Base-by-base conservation (phyloP, 1,139 yeast genomes). In the Candida sp. region DNA sequence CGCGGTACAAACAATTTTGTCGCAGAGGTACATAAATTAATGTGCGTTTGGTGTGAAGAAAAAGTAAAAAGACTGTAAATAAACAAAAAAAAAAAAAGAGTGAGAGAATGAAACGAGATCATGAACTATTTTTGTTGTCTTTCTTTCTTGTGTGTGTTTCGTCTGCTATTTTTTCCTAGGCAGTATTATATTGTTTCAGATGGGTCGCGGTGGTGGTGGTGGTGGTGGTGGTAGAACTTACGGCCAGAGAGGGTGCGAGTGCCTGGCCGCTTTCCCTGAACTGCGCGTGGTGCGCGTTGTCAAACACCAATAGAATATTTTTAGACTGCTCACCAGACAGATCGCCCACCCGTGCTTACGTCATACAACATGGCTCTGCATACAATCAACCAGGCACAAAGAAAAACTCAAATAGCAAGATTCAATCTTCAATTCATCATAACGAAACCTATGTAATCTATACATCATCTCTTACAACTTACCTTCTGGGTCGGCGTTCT, bases 401-500 rank as follows among this genome's bases (percentile, higher is more conserved):
- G 37, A 42, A 23, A 42, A 26, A 35, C 31, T 44, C 7, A n/a
- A 17, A 17, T 8, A 28, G 25, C 41, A 6, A 23, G 12, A n/a
- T 5, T 23, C 8, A 26, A 6, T n/a, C 17, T 39, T 5, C 31
- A 8, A 39, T 22, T 25, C 12, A 38, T 23, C 31, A 23, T 38
- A 25, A 38, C 11, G 26, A 35, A 35, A 17, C 7, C 39, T 11
- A 33, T 28, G 35, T 27, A 32, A 26, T 30, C 25, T 28, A 30
- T n/a, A 42, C 27, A 41, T 31, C 25, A 23, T 33, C 7, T n/a
- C 34, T 48, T 57, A 61, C 47, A 63, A 57, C 50, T 63, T 61
- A 8, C 59, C 56, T 17, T 57, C 53, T 22, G 61, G 58, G 51
- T 62, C 68, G 49, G 32, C 56, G 42, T 69, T 72, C 48, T 67